A percentile compares a stretch with the other conserved stretches of the same genome.
Evolutionary conservation across 73 alveolate genomes (phyloP).

Genomic region (Paramecium tetraurelia): DNA sequence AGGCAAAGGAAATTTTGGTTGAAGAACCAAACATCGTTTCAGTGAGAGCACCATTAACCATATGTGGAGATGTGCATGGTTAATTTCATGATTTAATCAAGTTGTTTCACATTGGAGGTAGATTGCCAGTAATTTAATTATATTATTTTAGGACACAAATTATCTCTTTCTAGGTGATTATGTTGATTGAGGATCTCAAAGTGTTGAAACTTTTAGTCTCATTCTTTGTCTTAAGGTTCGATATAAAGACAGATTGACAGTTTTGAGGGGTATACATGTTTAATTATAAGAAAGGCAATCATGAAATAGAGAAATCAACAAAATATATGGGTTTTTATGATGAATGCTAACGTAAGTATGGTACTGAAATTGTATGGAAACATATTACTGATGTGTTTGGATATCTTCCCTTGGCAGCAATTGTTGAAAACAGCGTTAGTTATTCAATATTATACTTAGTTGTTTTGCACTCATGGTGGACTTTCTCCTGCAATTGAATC

Average conservation of each 20-base stretch:
- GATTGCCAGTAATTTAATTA: conserved; percentile 68
- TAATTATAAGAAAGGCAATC: background rate
- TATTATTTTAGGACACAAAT: conserved; percentile 77
- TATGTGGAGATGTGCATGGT: conserved; percentile 98
- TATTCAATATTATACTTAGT: conserved; percentile 17
- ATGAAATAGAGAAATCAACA: conserved; percentile 62
- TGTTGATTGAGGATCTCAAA: conserved; percentile 91
- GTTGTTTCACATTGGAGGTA: conserved; percentile 79
- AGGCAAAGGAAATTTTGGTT: conserved; percentile 89
- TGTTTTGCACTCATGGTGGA: conserved; percentile 90
- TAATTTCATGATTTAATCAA: conserved; percentile 92
- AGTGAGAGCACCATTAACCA: conserved; percentile 89
- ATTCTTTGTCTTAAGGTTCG: conserved; percentile 81
- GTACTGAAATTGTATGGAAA: conserved; percentile 90
- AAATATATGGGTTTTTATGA: conserved; percentile 94
- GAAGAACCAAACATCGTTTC: conserved; percentile 71
- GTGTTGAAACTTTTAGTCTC: conserved; percentile 83
- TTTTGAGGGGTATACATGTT: conserved; percentile 69
- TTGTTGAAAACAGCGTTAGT: conserved; percentile 71
- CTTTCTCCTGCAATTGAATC: conserved; percentile 75
- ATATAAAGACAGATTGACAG: conserved; percentile 76
- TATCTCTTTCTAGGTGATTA: conserved; percentile 95
- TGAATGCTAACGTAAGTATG: conserved; percentile 91
- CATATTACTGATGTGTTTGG: conserved; percentile 83
- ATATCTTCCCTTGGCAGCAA: conserved; percentile 86